Base-by-base conservation (phyloP, 179 eudicot species). In the Corrigiola litoralis region DNA sequence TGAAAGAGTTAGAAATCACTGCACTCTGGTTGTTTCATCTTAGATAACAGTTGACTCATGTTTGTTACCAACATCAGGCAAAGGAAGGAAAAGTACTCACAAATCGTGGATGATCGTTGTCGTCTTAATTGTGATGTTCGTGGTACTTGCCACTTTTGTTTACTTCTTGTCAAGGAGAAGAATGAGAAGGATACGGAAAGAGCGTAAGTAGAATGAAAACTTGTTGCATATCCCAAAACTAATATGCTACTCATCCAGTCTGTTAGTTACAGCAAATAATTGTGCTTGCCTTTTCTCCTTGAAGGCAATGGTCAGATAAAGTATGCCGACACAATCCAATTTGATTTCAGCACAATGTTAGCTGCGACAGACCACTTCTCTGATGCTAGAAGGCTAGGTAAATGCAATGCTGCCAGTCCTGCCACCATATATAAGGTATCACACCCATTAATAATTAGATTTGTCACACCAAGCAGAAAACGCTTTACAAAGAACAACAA, bases 301-400 rank as follows among this genome's bases (percentile, higher is more conserved):
- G 36, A 21, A 65, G 66, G 27, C 28, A n/a, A 57, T 11, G 31
- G 40, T 38, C 23, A 29, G 60, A 31, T 72, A 31, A 31, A 37
- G 45, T 60, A 65, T 23, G 49, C 41, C 25, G 71, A 72, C 34
- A 50, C 71, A 2, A 9, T 58, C 20, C n/a, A 58, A 58, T 45
- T 49, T 16, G 71, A 65, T 53, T 72, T 41, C 14, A n/a, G 14
- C 17, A n/a, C 29, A 6, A 49, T 72, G 21, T 40, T 58, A 51
- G 52, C 14, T 12, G 76, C 76, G 18, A 72, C 76, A 25, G 41
- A 66, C 10, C 51, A 66, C 54, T 72, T 72, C 44, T 59, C 67
- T 20, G 36, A 60, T 6, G 62, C 23, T 17, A 60, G 36, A 4
- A 34, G 62, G 32, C 67, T 72, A 9, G 49, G 61, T 1, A 33